phyloP scores from a whole-genome alignment of 441 rosid species.

The Breynia disticha region DNA sequence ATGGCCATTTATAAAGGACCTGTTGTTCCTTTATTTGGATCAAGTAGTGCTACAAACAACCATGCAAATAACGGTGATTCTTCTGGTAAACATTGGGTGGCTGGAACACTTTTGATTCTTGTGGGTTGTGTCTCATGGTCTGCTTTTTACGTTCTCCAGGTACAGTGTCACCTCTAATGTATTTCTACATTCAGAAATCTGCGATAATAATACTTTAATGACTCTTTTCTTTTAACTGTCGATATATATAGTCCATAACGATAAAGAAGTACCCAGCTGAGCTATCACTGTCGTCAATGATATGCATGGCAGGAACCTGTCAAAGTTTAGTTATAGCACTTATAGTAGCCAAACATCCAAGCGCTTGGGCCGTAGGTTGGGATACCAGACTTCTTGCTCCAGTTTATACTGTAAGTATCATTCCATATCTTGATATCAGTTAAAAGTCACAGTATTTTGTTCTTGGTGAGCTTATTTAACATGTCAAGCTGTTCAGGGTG shows the following conservation, averaged over 20 bases:
- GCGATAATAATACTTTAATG: no score
- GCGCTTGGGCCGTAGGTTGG: constrained; percentile 65
- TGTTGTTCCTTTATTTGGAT: constrained; percentile 28
- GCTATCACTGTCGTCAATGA: constrained; percentile 44
- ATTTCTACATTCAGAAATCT: no score
- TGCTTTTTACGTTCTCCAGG: constrained; percentile 55
- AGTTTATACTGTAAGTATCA: constrained; percentile 35
- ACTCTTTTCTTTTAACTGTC: background rate
- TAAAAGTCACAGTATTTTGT: no score
- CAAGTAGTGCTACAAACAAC: constrained; percentile 14
- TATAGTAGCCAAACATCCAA: constrained; percentile 28
- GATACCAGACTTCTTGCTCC: constrained; percentile 63
- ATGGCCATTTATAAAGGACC: constrained; percentile 71
- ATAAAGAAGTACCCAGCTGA: constrained; percentile 54
- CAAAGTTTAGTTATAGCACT: constrained; percentile 45
- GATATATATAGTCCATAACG: constrained; percentile 36
- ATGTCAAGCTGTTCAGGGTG: constrained; percentile 26
- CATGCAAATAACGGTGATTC: constrained; percentile 12
- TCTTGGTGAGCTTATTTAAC: background rate
- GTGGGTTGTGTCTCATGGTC: constrained; percentile 65
- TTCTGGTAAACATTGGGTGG: constrained; percentile 40
- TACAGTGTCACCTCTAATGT: constrained; percentile 7
- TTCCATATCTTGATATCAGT: background rate
- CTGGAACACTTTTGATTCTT: constrained; percentile 51
- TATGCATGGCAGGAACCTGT: constrained; percentile 48